Conservation (phyloP, 305 asterid genomes). For the Withania somnifera region DNA sequence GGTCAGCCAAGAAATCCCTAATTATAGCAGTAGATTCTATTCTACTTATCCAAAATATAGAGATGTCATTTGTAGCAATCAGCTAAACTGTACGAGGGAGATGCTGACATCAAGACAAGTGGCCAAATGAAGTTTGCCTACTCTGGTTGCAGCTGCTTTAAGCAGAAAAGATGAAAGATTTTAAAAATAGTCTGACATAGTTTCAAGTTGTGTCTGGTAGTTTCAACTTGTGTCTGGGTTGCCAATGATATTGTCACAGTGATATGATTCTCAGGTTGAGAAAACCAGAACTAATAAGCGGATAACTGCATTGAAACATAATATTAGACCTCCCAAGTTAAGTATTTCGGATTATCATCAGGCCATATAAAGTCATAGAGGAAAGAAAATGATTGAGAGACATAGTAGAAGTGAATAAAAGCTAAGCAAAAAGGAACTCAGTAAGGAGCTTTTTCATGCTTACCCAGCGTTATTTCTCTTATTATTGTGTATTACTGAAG, state of each 20-base stretch:
- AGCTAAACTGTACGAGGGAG: neutral
- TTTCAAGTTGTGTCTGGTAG: neutral
- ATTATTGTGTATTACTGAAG: neutral
- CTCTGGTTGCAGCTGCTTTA: neutral
- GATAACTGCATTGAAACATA: neutral
- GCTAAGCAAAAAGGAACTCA: neutral
- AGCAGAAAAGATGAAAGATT: neutral
- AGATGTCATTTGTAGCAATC: neutral
- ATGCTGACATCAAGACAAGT: neutral
- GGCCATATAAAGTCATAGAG: neutral
- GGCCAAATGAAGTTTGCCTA: neutral
- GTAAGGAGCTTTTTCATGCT: neutral
- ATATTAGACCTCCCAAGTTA: neutral
- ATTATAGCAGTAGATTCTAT: neutral
- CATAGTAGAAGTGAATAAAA: neutral
- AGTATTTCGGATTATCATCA: neutral
- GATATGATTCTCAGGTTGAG: neutral
- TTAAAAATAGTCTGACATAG: neutral
- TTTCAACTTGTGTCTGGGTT: neutral
- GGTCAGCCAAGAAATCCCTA: neutral
- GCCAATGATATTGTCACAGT: neutral
- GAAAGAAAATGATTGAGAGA: neutral
- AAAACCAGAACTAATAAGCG: neutral
- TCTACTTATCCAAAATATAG: neutral
- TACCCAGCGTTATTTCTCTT: neutral